Percentiles rank a stretch among this genome's conserved stretches.
Conservation (phyloP, 306 rosid genomes). For the Arachis stenosperma region DNA sequence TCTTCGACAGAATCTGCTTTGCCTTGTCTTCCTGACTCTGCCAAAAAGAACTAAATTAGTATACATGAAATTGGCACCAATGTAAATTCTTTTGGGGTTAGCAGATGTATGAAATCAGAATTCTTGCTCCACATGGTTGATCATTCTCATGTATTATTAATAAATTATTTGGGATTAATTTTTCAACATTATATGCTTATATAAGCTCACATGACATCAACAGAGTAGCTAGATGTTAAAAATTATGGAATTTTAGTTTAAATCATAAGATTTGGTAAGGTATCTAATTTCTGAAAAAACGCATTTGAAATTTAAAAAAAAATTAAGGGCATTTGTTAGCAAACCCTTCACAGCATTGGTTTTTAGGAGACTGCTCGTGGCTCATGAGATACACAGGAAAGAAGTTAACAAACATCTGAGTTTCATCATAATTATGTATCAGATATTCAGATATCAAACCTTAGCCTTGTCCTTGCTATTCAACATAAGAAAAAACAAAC, state of each 20-base stretch:
- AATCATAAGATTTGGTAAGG: no score
- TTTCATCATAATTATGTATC: background rate
- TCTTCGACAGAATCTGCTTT: slow-evolving; percentile 51
- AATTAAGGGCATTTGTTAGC: no score
- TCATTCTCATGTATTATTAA: no score
- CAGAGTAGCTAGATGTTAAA: background rate
- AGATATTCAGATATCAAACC: background rate
- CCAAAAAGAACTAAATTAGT: slow-evolving; percentile 2
- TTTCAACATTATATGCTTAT: no score
- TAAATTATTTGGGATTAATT: no score
- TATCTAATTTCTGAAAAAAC: no score
- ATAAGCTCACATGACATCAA: no score
- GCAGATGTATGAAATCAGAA: slow-evolving; percentile 1
- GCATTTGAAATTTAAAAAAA: no score
- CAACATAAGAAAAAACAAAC: background rate
- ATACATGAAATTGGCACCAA: slow-evolving; percentile 8
- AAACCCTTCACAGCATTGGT: no score
- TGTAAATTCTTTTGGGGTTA: background rate
- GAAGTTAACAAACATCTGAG: background rate
- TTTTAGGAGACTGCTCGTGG: background rate
- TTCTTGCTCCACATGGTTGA: background rate
- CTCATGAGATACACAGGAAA: background rate
- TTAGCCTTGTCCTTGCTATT: background rate
- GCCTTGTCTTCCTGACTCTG: slow-evolving; percentile 70
- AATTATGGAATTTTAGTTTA: background rate